Evolutionary conservation across 2,329 filamentous ascomycete species (phyloP).

Genomic region (Penicillium hesseltinei): DNA sequence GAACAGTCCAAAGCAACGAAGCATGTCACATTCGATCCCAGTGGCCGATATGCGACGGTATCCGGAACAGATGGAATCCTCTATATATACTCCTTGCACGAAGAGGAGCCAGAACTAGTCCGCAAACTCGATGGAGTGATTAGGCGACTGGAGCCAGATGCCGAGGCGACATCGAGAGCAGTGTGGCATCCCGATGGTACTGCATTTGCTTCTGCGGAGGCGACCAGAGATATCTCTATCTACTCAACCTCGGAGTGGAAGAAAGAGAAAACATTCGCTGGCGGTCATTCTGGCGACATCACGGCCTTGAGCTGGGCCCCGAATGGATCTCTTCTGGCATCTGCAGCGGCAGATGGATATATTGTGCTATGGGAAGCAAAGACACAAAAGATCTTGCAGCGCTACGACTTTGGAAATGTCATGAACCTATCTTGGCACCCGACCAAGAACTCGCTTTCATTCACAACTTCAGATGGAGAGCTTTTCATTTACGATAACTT

Average conservation of each 20-base stretch:
- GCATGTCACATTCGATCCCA: slow-evolving; percentile 83
- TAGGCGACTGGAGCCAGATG: slow-evolving; percentile 70
- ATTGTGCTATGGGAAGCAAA: slow-evolving; percentile 79
- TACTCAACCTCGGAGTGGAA: slow-evolving; percentile 90
- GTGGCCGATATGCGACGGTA: slow-evolving; percentile 70
- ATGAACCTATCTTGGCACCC: slow-evolving; percentile 90
- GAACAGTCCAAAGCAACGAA: slow-evolving; percentile 88
- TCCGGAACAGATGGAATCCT: slow-evolving; percentile 86
- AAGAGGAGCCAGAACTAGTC: slow-evolving; percentile 76
- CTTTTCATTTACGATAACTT: slow-evolving; percentile 76
- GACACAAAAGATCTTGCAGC: slow-evolving; percentile 76
- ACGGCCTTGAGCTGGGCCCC: slow-evolving; percentile 90
- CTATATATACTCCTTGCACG: slow-evolving; percentile 81
- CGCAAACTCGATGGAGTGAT: slow-evolving; percentile 85
- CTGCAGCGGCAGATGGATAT: slow-evolving; percentile 52
- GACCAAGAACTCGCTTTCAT: slow-evolving; percentile 80
- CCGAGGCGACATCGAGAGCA: slow-evolving; percentile 70
- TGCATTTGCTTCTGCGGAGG: slow-evolving; percentile 81
- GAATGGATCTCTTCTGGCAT: slow-evolving; percentile 82
- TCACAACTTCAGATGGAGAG: slow-evolving; percentile 89
- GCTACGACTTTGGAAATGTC: slow-evolving; percentile 77
- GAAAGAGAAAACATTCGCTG: slow-evolving; percentile 73
- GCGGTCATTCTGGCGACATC: slow-evolving; percentile 78
- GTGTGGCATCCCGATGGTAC: slow-evolving; percentile 94
- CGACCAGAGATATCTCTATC: slow-evolving; percentile 78